Evolutionary conservation across 305 asterid species (phyloP).

Genomic region (Solanum chacoense): DNA sequence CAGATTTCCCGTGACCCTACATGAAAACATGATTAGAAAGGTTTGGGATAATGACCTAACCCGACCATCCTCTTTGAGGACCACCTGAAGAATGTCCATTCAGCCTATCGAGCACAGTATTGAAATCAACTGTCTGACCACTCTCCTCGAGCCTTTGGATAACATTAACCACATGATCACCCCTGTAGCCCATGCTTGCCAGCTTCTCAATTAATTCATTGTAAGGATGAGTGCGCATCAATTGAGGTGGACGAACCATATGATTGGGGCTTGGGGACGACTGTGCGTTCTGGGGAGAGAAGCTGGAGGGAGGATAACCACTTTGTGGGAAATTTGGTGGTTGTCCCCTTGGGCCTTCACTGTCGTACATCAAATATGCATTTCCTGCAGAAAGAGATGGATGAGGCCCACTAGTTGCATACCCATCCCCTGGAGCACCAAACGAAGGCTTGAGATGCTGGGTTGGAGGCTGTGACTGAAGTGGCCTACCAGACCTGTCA

Average conservation of each 20-base stretch:
- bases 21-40: not conserved
- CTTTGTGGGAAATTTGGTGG: conserved; percentile 4
- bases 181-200: conserved; percentile 11
- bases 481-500: conserved; percentile 39
- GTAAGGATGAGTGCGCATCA: conserved; percentile 11
- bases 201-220: conserved; percentile 13
- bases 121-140: conserved; percentile 13
- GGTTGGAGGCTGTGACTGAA: conserved; percentile 17
- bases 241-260: conserved; percentile 8
- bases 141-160: conserved; percentile 16
- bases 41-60: not conserved
- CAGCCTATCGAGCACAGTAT: conserved; percentile 14
- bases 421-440: conserved; percentile 10
- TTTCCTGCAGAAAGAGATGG: not conserved
- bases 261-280: not conserved
- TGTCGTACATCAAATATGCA: conserved; percentile 12
- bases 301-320: conserved; percentile 10
- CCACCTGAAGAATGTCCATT: conserved; percentile 16
- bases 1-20: not conserved
- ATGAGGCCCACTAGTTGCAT: conserved; percentile 1
- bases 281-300: conserved; percentile 1
- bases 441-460: conserved; percentile 10
- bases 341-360: conserved; percentile 8
- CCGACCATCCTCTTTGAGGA: conserved; percentile 11
- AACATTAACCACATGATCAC: conserved; percentile 9